Percentiles rank a stretch among this genome's conserved stretches.
Conservation (phyloP, 2,329 filamentous ascomycete species). For the Sporothrix phasma region DNA sequence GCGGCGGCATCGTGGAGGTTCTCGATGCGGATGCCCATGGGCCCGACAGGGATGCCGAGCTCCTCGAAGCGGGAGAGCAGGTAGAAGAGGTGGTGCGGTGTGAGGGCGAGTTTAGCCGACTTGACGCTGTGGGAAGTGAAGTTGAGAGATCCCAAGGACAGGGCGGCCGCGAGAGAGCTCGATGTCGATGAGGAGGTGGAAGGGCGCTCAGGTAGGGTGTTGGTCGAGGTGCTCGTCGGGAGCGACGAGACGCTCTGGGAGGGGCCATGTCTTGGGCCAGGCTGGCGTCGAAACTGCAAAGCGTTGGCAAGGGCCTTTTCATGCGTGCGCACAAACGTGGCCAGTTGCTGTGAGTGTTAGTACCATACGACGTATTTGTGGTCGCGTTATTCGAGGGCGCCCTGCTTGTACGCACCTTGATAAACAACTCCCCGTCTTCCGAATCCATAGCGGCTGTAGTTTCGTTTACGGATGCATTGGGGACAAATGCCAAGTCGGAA, state of each 20-base stretch:
- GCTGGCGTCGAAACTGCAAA: conserved; percentile 71
- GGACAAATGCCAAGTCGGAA: background rate
- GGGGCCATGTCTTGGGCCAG: conserved; percentile 56
- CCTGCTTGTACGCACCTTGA: conserved; percentile 50
- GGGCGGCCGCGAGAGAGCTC: conserved; percentile 67
- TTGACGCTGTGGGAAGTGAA: conserved; percentile 81
- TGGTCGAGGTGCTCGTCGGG: conserved; percentile 35
- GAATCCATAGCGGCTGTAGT: conserved; percentile 62
- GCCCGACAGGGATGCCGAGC: conserved; percentile 77
- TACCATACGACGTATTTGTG: background rate
- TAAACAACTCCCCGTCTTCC: conserved; percentile 81
- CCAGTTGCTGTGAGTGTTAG: conserved; percentile 62
- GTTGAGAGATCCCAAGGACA: conserved; percentile 75
- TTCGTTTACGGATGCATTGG: conserved; percentile 38
- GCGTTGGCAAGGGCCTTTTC: conserved; percentile 96
- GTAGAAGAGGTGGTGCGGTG: conserved; percentile 94
- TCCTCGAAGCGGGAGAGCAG: conserved; percentile 93
- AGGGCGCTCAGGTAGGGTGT: conserved; percentile 51
- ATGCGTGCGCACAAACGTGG: conserved; percentile 91
- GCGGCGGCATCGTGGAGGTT: conserved; percentile 83
- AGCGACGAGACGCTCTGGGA: conserved; percentile 55
- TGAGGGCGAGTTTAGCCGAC: conserved; percentile 83
- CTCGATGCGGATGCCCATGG: conserved; percentile 92
- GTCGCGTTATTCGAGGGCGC: background rate
- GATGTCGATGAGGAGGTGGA: conserved; percentile 60